Conservation (phyloP, 306 rosid species). For the Hylodesmum podocarpum region DNA sequence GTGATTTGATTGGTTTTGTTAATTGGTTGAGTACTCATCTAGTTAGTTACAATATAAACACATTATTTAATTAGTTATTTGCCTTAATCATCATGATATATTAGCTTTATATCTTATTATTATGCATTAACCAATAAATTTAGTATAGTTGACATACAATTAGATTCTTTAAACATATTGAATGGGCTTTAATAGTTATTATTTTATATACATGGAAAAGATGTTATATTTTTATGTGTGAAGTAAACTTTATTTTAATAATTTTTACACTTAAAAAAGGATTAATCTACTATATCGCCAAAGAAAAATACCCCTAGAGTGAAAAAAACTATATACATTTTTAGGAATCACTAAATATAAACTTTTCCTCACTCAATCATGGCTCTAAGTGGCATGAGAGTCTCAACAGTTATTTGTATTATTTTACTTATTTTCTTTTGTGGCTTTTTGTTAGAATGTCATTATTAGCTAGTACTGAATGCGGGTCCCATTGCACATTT, state of each 20-base stretch:
- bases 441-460: conserved; percentile 48
- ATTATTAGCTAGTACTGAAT: conserved; percentile 44
- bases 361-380: neutral
- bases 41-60: neutral
- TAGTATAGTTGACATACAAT: too few relatives aligned
- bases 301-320: neutral
- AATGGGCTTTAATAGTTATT: too few relatives aligned
- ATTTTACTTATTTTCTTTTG: neutral
- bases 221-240: neutral
- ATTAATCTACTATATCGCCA: neutral
- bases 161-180: too few relatives aligned
- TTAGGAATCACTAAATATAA: neutral
- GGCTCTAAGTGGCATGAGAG: neutral
- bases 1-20: too few relatives aligned
- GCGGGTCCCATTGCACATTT: conserved; percentile 48
- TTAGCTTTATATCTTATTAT: too few relatives aligned
- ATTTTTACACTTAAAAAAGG: neutral
- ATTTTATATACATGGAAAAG: neutral
- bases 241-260: neutral
- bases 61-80: neutral
- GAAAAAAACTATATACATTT: neutral
- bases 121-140: too few relatives aligned
- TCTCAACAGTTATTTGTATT: neutral
- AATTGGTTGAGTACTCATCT: neutral
- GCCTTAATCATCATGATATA: too few relatives aligned